Conservation (phyloP, 2,329 filamentous ascomycete genomes). For the Beauveria sp. region DNA sequence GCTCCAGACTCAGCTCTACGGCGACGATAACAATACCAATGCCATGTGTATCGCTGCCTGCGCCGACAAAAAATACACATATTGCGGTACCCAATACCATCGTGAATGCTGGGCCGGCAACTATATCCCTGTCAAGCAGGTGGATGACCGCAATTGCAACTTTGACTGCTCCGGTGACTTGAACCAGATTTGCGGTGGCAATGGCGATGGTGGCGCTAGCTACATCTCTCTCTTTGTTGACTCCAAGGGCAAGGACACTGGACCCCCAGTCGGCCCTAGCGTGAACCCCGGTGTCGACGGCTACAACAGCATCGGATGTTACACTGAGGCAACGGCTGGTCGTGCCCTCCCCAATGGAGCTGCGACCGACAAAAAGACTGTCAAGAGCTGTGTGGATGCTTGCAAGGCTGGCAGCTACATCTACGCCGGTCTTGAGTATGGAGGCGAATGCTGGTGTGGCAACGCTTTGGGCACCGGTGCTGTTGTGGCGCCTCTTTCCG, state of each 20-base stretch:
- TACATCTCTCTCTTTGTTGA: conserved; percentile 44
- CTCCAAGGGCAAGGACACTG: conserved; percentile 14
- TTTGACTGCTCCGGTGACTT: conserved; percentile 41
- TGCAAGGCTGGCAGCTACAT: conserved; percentile 22
- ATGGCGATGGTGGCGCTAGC: conserved; percentile 30
- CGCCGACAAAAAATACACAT: conserved; percentile 25
- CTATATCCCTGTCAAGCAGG: conserved; percentile 34
- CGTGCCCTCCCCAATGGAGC: conserved; percentile 25
- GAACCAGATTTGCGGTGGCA: conserved; percentile 46
- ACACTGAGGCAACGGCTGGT: conserved; percentile 25
- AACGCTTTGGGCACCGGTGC: conserved; percentile 22
- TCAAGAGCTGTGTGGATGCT: conserved; percentile 25
- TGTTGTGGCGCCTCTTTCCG: conserved; percentile 20
- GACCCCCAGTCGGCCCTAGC: conserved; percentile 17
- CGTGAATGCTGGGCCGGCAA: conserved; percentile 49
- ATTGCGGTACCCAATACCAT: conserved; percentile 43
- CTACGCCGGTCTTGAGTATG: conserved; percentile 31
- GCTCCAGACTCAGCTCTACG: conserved; percentile 34
- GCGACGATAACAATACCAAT: conserved; percentile 33
- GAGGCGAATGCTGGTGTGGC: conserved; percentile 33
- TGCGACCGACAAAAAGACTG: conserved; percentile 21
- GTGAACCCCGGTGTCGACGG: conserved; percentile 31
- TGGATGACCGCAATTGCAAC: conserved; percentile 41
- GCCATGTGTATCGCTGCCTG: conserved; percentile 39
- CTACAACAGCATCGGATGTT: conserved; percentile 30